phyloP scores from a whole-genome alignment of 2,329 filamentous ascomycete genomes.

The Diplodia sapinea region DNA sequence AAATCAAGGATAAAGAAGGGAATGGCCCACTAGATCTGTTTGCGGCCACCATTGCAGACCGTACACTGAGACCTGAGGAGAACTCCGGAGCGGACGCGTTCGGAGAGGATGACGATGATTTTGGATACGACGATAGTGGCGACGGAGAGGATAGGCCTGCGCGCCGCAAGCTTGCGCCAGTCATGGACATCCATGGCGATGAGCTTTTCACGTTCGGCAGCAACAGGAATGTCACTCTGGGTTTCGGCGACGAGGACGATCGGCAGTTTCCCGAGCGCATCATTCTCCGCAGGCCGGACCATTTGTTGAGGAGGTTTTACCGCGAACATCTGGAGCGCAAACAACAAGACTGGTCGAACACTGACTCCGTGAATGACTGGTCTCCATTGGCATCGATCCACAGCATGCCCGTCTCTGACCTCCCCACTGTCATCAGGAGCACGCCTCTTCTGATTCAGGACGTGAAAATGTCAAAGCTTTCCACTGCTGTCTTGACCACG shows the following conservation, averaged over 20 bases:
- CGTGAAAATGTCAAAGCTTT: constrained; percentile 86
- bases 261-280: constrained; percentile 91
- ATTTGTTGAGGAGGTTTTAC: constrained; percentile 76
- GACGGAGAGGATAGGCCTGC: constrained; percentile 41
- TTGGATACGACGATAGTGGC: constrained; percentile 47
- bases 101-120: constrained; percentile 61
- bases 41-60: constrained; percentile 80
- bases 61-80: constrained; percentile 62
- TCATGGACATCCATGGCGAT: constrained; percentile 65
- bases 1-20: constrained; percentile 93
- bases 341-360: constrained; percentile 46
- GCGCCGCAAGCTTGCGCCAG: constrained; percentile 36
- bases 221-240: constrained; percentile 92
- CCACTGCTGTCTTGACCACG: constrained; percentile 84
- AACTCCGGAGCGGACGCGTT: constrained; percentile 46
- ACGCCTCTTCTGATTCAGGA: constrained; percentile 78
- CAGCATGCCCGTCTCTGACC: constrained; percentile 55
- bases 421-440: constrained; percentile 75
- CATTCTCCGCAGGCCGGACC: constrained; percentile 74
- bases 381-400: constrained; percentile 35
- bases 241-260: constrained; percentile 94
- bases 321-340: constrained; percentile 66
- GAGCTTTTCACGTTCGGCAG: constrained; percentile 95
- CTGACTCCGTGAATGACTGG: constrained; percentile 43
- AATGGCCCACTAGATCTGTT: constrained; percentile 95